Conservation (phyloP, 2,329 filamentous ascomycete species). For the Ophiocordyceps unilateralis region DNA sequence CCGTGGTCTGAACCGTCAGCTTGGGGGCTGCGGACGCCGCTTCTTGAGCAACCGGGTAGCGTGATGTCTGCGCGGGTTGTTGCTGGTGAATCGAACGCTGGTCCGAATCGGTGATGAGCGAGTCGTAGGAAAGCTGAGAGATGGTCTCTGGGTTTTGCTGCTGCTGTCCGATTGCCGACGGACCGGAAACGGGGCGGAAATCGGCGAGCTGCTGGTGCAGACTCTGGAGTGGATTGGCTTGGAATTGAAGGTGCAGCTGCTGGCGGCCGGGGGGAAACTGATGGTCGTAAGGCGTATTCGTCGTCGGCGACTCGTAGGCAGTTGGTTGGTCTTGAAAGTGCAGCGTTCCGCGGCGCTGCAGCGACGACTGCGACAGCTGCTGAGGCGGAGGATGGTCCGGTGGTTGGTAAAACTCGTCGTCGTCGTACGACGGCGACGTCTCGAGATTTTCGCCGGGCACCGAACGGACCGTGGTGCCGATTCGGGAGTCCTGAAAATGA, state of each 20-base stretch:
- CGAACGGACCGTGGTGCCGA: conserved; percentile 26
- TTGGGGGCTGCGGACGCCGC: conserved; percentile 11
- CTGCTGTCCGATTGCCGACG: conserved; percentile 15
- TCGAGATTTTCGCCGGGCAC: conserved; percentile 26
- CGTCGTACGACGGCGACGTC: conserved; percentile 20
- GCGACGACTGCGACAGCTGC: conserved; percentile 10
- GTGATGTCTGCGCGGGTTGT: conserved; percentile 25
- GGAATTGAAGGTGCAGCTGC: conserved; percentile 10
- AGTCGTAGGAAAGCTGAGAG: conserved; percentile 46
- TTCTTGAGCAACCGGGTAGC: conserved; percentile 20
- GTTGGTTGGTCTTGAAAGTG: conserved; percentile 18
- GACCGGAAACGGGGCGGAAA: conserved; percentile 17
- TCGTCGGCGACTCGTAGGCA: conserved; percentile 9
- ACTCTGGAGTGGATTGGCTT: conserved; percentile 4
- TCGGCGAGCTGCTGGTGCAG: conserved; percentile 19
- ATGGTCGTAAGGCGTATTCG: conserved; percentile 10
- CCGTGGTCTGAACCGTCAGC: conserved; percentile 11
- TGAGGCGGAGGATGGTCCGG: conserved; percentile 7
- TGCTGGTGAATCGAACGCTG: conserved; percentile 22
- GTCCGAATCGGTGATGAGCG: conserved; percentile 33
- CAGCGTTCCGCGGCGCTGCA: conserved; percentile 7
- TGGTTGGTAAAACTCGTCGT: conserved; percentile 23
- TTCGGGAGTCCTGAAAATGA: conserved; percentile 22
- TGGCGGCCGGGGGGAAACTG: conserved; percentile 16
- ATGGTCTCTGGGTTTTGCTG: conserved; percentile 38